Base-by-base conservation (phyloP, 306 rosid genomes). In the Oemleria cerasiformis region DNA sequence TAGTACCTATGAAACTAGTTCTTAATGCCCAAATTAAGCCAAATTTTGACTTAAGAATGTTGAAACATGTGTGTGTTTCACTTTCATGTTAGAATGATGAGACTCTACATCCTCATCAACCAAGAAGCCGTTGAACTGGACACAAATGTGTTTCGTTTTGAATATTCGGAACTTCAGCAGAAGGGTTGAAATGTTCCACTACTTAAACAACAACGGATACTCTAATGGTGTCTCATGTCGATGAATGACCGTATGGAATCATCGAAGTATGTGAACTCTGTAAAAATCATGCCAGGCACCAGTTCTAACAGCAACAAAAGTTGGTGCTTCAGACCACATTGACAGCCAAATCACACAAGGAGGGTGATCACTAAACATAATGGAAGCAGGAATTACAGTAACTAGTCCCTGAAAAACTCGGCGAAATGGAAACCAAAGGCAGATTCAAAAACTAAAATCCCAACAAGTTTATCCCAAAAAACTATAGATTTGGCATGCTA, bases 261-360 rank as follows among this genome's bases (percentile, higher is more conserved):
- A 15, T 25, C 15, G 42, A 36, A 48, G 19, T 21, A 5, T 66
- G 58, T 2, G 19, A 64, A 17, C 30, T 36, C 23, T 43, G 45
- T 5, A 11, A 5, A 25, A 48, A 58, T 67, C 72, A 67, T 50
- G 72, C 47, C 34, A 68, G 43, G 6, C 23, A 49, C 48, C 12
- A 34, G 61, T 11, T 38, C 47, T 40, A 69, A 56, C 73, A 14
- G 51, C 40, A 72, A 85, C 71, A 57, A 54, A 63, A 20, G 34
- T 50, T 25, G 51, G 65, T 41, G 34, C 49, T 47, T 50, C 67
- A 45, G 59, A 71, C 67, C 48, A 59, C 39, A 71, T 30, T 45
- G 2, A 30, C 75, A 59, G 66, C 16, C 59, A 48, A 30, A 45
- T 8, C 59, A 60, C 59, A 60, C 21, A 3, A 38, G 38, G 14